Evolutionary conservation across 148 eudicot species (phyloP).

Genomic region (Agrostemma githago): DNA sequence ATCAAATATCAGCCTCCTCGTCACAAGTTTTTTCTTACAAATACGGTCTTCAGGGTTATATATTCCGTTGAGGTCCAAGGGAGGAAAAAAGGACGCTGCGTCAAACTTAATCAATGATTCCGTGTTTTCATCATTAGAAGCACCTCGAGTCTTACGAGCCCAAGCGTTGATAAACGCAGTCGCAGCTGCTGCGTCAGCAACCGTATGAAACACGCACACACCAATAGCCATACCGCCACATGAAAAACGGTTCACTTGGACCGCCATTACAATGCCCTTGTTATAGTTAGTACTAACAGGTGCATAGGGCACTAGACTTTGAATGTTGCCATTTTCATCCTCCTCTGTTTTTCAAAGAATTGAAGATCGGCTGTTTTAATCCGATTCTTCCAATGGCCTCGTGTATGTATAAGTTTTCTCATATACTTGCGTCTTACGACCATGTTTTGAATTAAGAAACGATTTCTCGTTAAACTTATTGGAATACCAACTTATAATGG

Average conservation of each 20-base stretch:
- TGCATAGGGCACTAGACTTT: constrained; percentile 8
- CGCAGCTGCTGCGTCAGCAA: constrained; percentile 27
- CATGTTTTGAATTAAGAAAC: no score
- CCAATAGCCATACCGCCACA: constrained; percentile 32
- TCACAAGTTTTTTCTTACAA: neutral
- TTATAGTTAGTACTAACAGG: neutral
- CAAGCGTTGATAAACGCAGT: constrained; percentile 27
- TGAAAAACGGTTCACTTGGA: constrained; percentile 24
- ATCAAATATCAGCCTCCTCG: constrained; percentile 10
- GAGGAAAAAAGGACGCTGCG: constrained; percentile 11
- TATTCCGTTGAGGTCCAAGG: neutral
- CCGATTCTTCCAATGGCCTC: no score
- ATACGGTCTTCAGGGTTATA: neutral
- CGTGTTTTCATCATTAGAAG: neutral
- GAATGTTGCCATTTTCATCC: no score
- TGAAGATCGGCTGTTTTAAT: no score
- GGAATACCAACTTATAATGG: no score
- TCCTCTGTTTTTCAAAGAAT: no score
- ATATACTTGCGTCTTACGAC: no score
- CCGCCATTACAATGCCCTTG: neutral
- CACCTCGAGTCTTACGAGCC: constrained; percentile 22
- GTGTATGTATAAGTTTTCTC: no score
- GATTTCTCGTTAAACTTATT: no score
- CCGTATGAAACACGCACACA: constrained; percentile 25
- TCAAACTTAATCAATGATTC: neutral